A percentile compares a stretch with the other conserved stretches of the same genome.
These are phyloP conservation scores for Colletotrichum endophyticum DNA, from an alignment of 2,329 filamentous ascomycete genomes.

Conservation along the genomic window DNA sequence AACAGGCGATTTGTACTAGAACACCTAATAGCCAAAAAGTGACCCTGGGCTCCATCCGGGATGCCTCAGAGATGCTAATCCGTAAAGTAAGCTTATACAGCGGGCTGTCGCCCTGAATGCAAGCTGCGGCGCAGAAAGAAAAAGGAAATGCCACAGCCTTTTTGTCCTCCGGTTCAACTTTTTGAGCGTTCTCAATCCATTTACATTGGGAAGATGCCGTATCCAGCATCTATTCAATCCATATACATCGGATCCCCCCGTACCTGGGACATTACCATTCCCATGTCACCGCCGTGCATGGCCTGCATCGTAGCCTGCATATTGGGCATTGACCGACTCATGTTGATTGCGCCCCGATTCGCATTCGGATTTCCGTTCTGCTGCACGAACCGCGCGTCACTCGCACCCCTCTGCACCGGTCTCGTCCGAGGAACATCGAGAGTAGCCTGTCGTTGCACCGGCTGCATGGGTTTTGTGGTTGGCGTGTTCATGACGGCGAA, in stretches of 20 bases:
- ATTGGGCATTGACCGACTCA: constrained; percentile 51
- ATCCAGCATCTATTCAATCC: constrained; percentile 38
- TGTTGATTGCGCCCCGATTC: constrained; percentile 40
- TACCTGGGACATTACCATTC: constrained; percentile 50
- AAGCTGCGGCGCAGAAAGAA: not conserved
- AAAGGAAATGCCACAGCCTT: not conserved
- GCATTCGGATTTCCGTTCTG: constrained; percentile 42
- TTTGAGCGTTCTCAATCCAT: not conserved
- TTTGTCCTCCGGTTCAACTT: not conserved
- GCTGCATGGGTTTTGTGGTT: constrained; percentile 37
- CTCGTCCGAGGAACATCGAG: constrained; percentile 50
- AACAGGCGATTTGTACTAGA: constrained; percentile 1
- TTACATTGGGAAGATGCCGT: not conserved
- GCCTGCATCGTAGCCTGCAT: constrained; percentile 47
- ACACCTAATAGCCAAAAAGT: not conserved
- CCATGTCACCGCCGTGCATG: constrained; percentile 47
- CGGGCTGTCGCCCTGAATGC: constrained; percentile 3
- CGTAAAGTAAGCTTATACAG: constrained; percentile 15
- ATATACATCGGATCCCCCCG: constrained; percentile 57
- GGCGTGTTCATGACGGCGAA: constrained; percentile 55
- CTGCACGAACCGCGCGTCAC: constrained; percentile 47
- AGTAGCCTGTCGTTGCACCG: constrained; percentile 43
- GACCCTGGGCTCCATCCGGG: not conserved
- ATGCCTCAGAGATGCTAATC: constrained; percentile 1
- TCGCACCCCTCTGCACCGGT: constrained; percentile 30